Conservation (phyloP, 1,284 basidiomycete species). For the Coniferiporia weirii region DNA sequence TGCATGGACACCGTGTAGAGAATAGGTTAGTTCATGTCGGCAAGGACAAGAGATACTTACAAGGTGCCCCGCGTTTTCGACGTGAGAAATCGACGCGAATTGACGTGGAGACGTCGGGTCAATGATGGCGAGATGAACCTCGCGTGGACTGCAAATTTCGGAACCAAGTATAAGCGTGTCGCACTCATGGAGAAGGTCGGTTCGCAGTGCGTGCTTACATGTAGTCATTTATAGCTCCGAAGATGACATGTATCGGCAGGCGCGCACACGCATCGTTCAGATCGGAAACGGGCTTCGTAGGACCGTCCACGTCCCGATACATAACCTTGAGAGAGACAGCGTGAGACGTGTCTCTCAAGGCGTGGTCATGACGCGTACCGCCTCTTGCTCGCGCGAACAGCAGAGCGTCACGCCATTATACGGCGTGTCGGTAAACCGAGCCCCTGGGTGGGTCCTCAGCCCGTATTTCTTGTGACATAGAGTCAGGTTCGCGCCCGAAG, state of each 20-base stretch:
- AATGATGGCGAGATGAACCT: conserved; percentile 41
- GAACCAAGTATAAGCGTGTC: conserved; percentile 14
- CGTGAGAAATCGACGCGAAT: conserved; percentile 33
- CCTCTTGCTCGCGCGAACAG: conserved; percentile 54
- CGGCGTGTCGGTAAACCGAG: conserved; percentile 26
- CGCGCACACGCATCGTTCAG: conserved; percentile 35
- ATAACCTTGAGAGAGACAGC: conserved; percentile 33
- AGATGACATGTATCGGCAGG: conserved; percentile 44
- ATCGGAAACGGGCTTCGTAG: conserved; percentile 42
- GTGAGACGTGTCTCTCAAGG: not conserved
- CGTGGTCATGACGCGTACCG: conserved; percentile 30
- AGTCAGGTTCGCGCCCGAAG: not conserved
- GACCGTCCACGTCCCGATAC: conserved; percentile 46
- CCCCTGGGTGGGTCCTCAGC: conserved; percentile 34
- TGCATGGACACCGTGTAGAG: not conserved
- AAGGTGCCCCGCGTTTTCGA: conserved; percentile 12
- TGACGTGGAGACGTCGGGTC: conserved; percentile 38
- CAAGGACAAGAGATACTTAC: not conserved
- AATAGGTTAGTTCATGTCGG: not conserved
- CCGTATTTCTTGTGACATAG: conserved; percentile 36
- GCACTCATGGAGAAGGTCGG: not conserved
- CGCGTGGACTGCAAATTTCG: conserved; percentile 30
- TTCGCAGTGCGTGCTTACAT: conserved; percentile 32
- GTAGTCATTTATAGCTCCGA: conserved; percentile 45
- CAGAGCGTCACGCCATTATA: conserved; percentile 41